Evolutionary conservation across 805 yeast species (phyloP).

Genomic region (Zygotorulaspora chibaensis): DNA sequence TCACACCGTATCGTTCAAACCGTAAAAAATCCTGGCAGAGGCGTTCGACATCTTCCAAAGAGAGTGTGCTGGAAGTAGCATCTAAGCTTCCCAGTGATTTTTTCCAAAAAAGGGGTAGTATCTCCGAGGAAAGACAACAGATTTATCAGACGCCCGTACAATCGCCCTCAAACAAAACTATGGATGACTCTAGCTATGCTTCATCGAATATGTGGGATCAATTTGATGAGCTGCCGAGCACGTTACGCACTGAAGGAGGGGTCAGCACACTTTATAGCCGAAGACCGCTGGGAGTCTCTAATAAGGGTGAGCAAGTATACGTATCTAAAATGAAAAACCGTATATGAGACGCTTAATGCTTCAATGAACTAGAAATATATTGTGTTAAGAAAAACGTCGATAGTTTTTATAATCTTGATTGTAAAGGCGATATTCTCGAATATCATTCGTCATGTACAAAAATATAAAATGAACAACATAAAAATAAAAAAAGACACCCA

Average conservation of each 20-base stretch:
- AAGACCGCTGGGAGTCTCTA: slow-evolving; percentile 5
- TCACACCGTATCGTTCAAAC: slow-evolving; percentile 6
- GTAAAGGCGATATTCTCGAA: too few relatives aligned
- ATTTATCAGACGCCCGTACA: slow-evolving; percentile 9
- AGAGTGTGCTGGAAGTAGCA: slow-evolving; percentile 21
- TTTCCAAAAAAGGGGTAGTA: slow-evolving; percentile 17
- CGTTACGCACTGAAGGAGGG: slow-evolving; percentile 18
- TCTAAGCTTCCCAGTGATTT: slow-evolving; percentile 27
- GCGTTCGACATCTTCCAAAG: slow-evolving; percentile 17
- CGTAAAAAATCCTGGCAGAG: slow-evolving; percentile 9
- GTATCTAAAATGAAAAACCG: slow-evolving; percentile 1
- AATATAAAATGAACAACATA: too few relatives aligned
- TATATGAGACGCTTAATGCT: not conserved
- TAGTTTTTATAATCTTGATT: not conserved
- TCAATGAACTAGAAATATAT: not conserved
- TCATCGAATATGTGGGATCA: slow-evolving; percentile 20
- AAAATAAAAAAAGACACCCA: too few relatives aligned
- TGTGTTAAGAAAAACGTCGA: not conserved
- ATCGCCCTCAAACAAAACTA: slow-evolving; percentile 11
- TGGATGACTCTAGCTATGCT: slow-evolving; percentile 11
- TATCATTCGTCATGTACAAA: too few relatives aligned
- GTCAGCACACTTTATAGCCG: slow-evolving; percentile 12
- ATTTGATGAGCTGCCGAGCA: slow-evolving; percentile 17
- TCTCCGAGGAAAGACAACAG: slow-evolving; percentile 3
- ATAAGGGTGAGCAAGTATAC: slow-evolving; percentile 2